Evolutionary conservation across 2,329 filamentous ascomycete species (phyloP), one percentile per base, ranked within the genome.

Genomic region (Cladophialophora exuberans): DNA sequence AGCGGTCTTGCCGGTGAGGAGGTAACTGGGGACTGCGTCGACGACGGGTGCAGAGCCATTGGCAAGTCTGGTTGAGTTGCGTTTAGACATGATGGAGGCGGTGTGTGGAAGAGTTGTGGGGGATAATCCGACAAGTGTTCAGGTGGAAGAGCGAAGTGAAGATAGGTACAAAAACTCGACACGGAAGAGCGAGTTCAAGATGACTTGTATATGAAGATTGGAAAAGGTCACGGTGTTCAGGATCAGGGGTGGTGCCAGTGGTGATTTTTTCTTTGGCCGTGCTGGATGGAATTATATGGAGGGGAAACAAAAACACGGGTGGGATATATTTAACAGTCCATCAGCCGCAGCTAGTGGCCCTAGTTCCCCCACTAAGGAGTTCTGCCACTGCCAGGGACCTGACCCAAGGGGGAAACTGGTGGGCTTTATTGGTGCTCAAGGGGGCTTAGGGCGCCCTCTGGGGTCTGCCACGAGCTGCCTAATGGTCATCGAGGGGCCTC

Each of bases 1-100:
- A 31, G 66, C 66, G 13, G 67, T 65, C 72, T 82, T 80, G 55
- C 79, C 79, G 49, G 73, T 84, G 33, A 65, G 56, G 39, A 65
- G 60, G 49, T 65, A 65, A 50, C 59, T 63, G 33, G 63, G 61
- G 18, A 50, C 49, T 3, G 59, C 48, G 35, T 58, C 52, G 47
- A 55, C 51, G n/a, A 18, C 46, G 10, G 46, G 23, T 4, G 46
- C 46, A 38, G 31, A 26, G 48, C 57, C 59, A 54, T 62, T 64
- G 54, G 60, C 52, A 30, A 58, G 35, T 52, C 55, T 62, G 39
- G 54, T 56, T 36, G 57, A 58, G 39, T 52, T 57, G 31, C 50
- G 54, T 38, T 54, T 60, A 23, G 52, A 54, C 59, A 61, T 61
- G 35, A 30, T 56, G 41, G 36, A 20, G 23, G 51, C 44, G 23